Evolutionary conservation across 1,284 basidiomycete species (phyloP), one percentile per base, ranked within the genome.

Genomic region (Peniophora sp.): DNA sequence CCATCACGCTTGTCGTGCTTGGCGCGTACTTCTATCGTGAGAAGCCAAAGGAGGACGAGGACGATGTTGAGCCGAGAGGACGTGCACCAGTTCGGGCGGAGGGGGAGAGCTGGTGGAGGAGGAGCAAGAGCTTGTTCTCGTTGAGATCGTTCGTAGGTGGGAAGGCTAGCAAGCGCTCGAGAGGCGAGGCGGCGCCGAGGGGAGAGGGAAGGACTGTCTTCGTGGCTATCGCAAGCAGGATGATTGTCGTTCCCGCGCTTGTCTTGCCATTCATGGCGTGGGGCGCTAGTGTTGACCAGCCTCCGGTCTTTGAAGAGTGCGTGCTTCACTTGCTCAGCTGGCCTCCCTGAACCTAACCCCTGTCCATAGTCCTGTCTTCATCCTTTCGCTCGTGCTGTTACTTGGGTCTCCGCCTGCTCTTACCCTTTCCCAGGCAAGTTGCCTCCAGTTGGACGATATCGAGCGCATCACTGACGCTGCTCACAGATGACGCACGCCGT

Each of bases 1-100:
- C 94, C 0, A 64, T 97, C 22, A 97, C 94, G 2, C 73, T 97
- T 36, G 78, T 97, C 53, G 92, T 97, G 8, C 83, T 97, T 42
- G 94, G 94, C 15, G 92, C 90, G 6, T 97, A 95, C 74, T 97
- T 97, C 67, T 85, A 88, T 63, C 68, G 55, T 5, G 62, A 68
- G n/a, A 48, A 56, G 3, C 65, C 65, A 39, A 54, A 43, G 49
- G 47, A 54, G 52, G 52, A 12, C 42, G 56, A 61, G 57, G 51
- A 51, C 53, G 37, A 60, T 56, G 46, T 51, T 52, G 47, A 53
- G 17, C 17, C 22, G 15, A 22, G 27, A 17, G 41, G 45, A 14
- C 51, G 42, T 49, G 37, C 37, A 8, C 37, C 37, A 24, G 14
- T n/a, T 9, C 10, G 20, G 12, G 43, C 43, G 23, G 39, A 32